Percentiles rank a stretch among this genome's conserved stretches.
Conservation (phyloP, 805 yeast species). For the Spathaspora sp. region DNA sequence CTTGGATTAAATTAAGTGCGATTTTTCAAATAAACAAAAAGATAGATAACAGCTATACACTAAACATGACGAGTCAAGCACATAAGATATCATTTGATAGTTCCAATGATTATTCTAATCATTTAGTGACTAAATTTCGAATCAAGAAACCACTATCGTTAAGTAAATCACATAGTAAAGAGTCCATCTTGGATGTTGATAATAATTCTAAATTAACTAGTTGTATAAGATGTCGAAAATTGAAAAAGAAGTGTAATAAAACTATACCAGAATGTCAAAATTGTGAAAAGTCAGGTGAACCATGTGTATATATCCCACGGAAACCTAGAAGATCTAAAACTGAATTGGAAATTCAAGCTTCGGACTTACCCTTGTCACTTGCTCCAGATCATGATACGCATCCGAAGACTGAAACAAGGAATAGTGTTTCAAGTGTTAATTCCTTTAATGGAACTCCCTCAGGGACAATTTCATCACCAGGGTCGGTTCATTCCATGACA, state of each 20-base stretch:
- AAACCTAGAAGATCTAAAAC: slow-evolving; percentile 4
- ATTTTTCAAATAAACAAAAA: not conserved
- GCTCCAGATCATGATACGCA: not conserved
- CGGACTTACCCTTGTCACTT: not conserved
- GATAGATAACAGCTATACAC: not conserved
- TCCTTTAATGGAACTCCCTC: not conserved
- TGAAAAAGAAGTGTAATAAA: slow-evolving; percentile 49
- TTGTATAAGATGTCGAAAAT: slow-evolving; percentile 45
- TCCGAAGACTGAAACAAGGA: not conserved
- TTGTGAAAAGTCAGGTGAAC: slow-evolving; percentile 34
- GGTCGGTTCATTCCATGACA: slow-evolving; percentile 15
- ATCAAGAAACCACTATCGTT: not conserved
- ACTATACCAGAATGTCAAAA: slow-evolving; percentile 41
- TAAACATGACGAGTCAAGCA: not conserved
- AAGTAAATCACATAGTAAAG: not conserved
- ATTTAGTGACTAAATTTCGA: slow-evolving; percentile 6
- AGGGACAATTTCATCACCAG: slow-evolving; percentile 19
- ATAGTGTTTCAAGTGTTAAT: not conserved
- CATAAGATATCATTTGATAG: not conserved
- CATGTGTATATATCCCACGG: slow-evolving; percentile 22
- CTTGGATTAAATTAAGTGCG: not conserved
- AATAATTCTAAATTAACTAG: slow-evolving; percentile 5
- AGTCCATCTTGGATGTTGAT: not conserved
- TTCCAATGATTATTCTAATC: not conserved
- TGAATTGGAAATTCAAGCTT: not conserved